Evolutionary conservation across 306 rosid species (phyloP).

Genomic region (Lathyrus aphaca): DNA sequence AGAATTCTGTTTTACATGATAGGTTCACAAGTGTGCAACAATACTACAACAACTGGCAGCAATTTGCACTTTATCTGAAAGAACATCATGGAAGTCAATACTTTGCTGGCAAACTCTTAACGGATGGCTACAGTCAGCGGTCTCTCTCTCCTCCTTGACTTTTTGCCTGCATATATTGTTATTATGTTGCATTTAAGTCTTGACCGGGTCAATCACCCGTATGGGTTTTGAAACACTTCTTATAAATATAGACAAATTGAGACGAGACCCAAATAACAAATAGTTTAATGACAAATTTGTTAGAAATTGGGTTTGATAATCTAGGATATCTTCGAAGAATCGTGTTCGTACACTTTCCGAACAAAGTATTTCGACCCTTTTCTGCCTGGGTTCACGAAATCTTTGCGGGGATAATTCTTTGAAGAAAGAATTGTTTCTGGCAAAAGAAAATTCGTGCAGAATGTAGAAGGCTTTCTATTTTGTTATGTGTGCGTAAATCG

Average conservation of each 20-base stretch:
- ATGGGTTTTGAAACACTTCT: too few relatives aligned
- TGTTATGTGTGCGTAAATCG: too few relatives aligned
- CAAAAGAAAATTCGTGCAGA: too few relatives aligned
- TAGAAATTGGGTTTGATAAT: too few relatives aligned
- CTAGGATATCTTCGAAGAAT: too few relatives aligned
- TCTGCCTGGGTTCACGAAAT: too few relatives aligned
- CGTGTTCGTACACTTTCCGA: too few relatives aligned
- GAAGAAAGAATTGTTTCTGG: too few relatives aligned
- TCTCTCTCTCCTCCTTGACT: constrained; percentile 52
- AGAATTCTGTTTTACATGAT: constrained; percentile 32
- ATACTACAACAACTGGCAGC: constrained; percentile 93
- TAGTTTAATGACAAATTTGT: constrained; percentile 1
- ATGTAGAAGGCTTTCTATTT: too few relatives aligned
- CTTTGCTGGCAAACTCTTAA: constrained; percentile 85
- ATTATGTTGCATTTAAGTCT: constrained; percentile 30
- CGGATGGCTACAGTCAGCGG: constrained; percentile 91
- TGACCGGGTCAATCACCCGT: not conserved
- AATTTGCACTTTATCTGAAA: constrained; percentile 78
- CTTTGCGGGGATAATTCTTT: too few relatives aligned
- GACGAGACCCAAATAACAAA: constrained; percentile 1
- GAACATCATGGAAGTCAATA: constrained; percentile 73
- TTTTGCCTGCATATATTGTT: constrained; percentile 32
- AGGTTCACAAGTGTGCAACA: constrained; percentile 99
- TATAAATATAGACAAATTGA: not conserved
- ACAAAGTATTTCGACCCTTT: too few relatives aligned